Conservation (phyloP, 345 rosid genomes). For the Lepidium aucheri region DNA sequence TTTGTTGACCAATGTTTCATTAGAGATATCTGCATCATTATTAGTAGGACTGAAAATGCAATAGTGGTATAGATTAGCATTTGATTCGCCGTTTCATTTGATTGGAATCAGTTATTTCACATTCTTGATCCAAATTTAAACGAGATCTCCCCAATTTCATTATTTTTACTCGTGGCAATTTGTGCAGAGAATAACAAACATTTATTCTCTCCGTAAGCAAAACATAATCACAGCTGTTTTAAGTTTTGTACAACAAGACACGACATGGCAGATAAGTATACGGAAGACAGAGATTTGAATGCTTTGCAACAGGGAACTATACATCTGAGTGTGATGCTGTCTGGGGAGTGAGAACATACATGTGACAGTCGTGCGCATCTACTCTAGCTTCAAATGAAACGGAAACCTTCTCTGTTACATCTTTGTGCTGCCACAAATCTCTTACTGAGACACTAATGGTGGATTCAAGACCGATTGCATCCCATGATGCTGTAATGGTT, state of each 20-base stretch:
- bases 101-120: neutral
- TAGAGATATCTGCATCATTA: constrained; percentile 10
- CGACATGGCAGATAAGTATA: neutral
- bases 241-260: constrained; percentile 6
- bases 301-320: constrained; percentile 12
- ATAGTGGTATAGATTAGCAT: neutral
- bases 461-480: constrained; percentile 65
- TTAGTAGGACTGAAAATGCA: neutral
- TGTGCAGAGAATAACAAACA: neutral
- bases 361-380: constrained; percentile 55
- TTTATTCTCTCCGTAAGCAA: neutral
- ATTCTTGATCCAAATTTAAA: neutral
- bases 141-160: neutral
- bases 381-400: constrained; percentile 55
- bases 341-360: constrained; percentile 61
- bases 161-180: neutral
- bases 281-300: constrained; percentile 1
- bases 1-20: constrained; percentile 4
- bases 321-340: constrained; percentile 29
- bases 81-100: neutral
- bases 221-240: neutral
- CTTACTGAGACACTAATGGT: constrained; percentile 55
- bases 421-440: constrained; percentile 82
- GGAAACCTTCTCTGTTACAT: constrained; percentile 38
- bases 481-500: constrained; percentile 66